These are phyloP conservation scores for Pseudogymnoascus sp. DNA, from an alignment of 2,329 filamentous ascomycete genomes.

Conservation along the genomic window DNA sequence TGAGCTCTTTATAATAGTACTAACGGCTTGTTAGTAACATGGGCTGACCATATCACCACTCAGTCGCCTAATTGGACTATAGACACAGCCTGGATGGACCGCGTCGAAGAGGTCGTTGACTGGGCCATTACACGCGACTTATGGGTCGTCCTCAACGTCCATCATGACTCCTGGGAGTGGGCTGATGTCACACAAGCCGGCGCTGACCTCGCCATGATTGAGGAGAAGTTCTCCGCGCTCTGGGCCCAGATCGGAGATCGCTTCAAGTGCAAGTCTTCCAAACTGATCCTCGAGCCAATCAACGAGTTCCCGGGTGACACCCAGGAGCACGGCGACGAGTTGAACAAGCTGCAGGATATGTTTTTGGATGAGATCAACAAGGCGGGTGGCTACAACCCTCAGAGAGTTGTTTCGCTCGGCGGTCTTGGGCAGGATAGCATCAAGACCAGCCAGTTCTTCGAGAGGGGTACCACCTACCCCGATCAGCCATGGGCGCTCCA, in stretches of 20 bases:
- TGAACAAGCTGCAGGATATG: slow-evolving; percentile 49
- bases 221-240: slow-evolving; percentile 46
- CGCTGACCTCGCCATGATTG: slow-evolving; percentile 43
- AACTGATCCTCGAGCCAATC: slow-evolving; percentile 50
- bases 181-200: slow-evolving; percentile 40
- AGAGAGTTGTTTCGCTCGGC: slow-evolving; percentile 48
- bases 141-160: slow-evolving; percentile 48
- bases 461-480: slow-evolving; percentile 38
- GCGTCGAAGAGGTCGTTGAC: slow-evolving; percentile 50
- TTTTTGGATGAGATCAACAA: slow-evolving; percentile 46
- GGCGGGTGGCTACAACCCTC: slow-evolving; percentile 46
- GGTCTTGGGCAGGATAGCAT: slow-evolving; percentile 42
- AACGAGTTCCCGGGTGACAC: slow-evolving; percentile 50
- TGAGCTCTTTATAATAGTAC: not conserved
- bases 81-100: slow-evolving; percentile 45
- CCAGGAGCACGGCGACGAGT: slow-evolving; percentile 39
- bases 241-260: slow-evolving; percentile 51
- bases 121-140: slow-evolving; percentile 43
- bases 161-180: slow-evolving; percentile 54
- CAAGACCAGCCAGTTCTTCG: slow-evolving; percentile 48
- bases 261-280: slow-evolving; percentile 45
- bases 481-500: slow-evolving; percentile 51
- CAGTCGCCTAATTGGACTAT: slow-evolving; percentile 46
- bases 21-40: slow-evolving; percentile 40
- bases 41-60: slow-evolving; percentile 46